phyloP scores from a whole-genome alignment of 2,329 filamentous ascomycete species.

The Immersiporthe knoxdaviesiana region DNA sequence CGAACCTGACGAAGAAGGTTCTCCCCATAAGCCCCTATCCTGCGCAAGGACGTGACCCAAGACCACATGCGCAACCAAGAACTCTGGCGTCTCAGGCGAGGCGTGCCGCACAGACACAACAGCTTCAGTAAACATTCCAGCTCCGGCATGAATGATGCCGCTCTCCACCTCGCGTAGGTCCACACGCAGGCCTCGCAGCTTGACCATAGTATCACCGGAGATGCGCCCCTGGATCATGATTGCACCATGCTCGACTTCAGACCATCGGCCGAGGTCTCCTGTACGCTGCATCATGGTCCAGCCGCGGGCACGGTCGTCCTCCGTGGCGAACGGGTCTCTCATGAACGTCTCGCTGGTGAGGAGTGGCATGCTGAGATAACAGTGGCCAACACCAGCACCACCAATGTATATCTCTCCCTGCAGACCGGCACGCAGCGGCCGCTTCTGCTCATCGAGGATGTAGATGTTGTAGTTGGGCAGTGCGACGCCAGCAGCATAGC shows the following conservation, averaged over 20 bases:
- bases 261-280: constrained; percentile 44
- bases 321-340: constrained; percentile 13
- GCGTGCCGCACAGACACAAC: constrained; percentile 10
- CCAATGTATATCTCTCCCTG: constrained; percentile 46
- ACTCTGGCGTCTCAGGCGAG: background rate
- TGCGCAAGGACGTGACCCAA: background rate
- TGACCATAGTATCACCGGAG: constrained; percentile 48
- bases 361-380: constrained; percentile 42
- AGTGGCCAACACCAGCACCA: constrained; percentile 44
- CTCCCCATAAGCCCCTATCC: too few species aligned
- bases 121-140: background rate
- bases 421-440: constrained; percentile 39
- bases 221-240: constrained; percentile 44
- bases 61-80: constrained; percentile 17
- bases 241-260: constrained; percentile 36
- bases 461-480: constrained; percentile 43
- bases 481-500: background rate
- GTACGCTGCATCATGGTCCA: constrained; percentile 43
- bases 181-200: constrained; percentile 39
- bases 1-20: background rate
- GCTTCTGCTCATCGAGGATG: constrained; percentile 42
- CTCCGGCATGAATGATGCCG: background rate
- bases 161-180: constrained; percentile 42
- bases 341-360: constrained; percentile 27
- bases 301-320: constrained; percentile 14